Conservation (phyloP, 2,329 filamentous ascomycete species). For the Periconia sp. region DNA sequence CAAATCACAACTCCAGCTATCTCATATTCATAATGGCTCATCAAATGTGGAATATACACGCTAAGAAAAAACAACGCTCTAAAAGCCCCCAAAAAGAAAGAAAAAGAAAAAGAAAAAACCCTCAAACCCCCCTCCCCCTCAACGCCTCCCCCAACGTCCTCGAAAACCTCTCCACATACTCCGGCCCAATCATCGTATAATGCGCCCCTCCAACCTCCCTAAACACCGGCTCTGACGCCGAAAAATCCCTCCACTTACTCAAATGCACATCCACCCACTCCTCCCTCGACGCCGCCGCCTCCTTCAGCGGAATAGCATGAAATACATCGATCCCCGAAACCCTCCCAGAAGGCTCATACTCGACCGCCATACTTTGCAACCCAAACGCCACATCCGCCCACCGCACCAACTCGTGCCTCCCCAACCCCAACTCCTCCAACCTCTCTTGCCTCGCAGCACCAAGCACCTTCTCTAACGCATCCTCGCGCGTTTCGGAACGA, state of each 20-base stretch:
- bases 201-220: background rate
- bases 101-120: too few relatives aligned
- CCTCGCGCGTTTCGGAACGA: conserved; percentile 5
- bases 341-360: background rate
- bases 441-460: conserved; percentile 16
- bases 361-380: background rate
- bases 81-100: too few relatives aligned
- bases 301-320: background rate
- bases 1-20: too few relatives aligned
- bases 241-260: background rate
- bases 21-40: too few relatives aligned
- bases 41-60: too few relatives aligned
- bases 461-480: conserved; percentile 25
- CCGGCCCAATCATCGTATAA: background rate
- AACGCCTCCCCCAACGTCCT: background rate
- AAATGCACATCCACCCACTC: background rate
- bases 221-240: background rate
- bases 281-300: background rate
- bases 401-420: background rate
- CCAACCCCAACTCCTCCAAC: conserved; percentile 33
- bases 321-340: background rate
- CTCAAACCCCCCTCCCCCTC: background rate
- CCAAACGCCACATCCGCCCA: background rate
- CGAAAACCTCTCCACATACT: background rate
- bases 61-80: too few relatives aligned